Base-by-base conservation (phyloP, 768 basidiomycete genomes). In the Tylopilus felleus region DNA sequence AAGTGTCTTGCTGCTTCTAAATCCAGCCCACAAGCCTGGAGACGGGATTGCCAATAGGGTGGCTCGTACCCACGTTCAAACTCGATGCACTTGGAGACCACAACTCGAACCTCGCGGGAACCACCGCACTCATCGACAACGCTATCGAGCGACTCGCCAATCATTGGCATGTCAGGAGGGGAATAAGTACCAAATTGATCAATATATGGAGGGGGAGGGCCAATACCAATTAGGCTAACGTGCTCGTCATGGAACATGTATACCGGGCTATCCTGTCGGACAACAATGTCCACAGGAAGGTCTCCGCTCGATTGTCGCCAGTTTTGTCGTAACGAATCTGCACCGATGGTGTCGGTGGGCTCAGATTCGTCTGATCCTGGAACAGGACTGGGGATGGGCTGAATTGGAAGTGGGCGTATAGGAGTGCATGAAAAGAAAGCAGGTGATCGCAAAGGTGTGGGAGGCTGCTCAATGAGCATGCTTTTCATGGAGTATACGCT, bases 51-150 rank as follows among this genome's bases (percentile, higher is more conserved):
- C 69, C 69, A 70, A 49, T 68, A 66, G 2, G 60, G 50, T 19
- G 60, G 62, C 13, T 71, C 69, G 25, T 66, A 70, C 3, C 66
- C 69, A 19, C 27, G 53, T 6, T 57, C 19, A 27, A 53, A 68
- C 31, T 47, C 29, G 49, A 71, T 59, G 51, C 69, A 70, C 47
- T 31, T 62, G 40, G 51, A 40, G 8, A 70, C 61, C 23, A 61
- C 66, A 12, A 44, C 55, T 12, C 55, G 59, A 31, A 70, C 59
- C 21, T 58, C 52, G 2, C 13, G 43, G 8, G 66, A 60, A 13
- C 39, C 60, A 3, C 58, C 59, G 16, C 58, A 70, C 0, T 47
- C 38, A 9, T 17, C 53, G 38, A 70, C 27, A 2, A 51, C 66
- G 29, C 49, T 64, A 7, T 68, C 66, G 21, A 70, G 69, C 31